Evolutionary conservation across 75 land plant genomes (phyloP), one percentile per base, ranked within the genome.

Genomic region (Gnetum montanum): DNA sequence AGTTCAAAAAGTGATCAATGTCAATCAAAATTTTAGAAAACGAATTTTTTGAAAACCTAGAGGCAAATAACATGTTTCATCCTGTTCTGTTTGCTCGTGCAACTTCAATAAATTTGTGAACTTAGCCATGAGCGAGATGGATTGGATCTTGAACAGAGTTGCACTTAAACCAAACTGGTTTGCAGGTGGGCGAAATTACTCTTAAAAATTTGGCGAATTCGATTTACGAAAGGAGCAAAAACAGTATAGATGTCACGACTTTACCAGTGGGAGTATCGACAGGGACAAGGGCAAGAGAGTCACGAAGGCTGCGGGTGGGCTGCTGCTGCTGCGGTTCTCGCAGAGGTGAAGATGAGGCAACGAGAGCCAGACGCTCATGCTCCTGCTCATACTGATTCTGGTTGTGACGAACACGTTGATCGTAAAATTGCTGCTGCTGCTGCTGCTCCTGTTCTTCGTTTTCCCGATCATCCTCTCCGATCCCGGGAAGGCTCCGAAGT

Each of bases 201-300:
- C n/a, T n/a, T n/a, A n/a, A n/a, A n/a, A n/a, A n/a, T n/a, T n/a
- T n/a, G n/a, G n/a, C n/a, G n/a, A n/a, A n/a, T n/a, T n/a, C n/a
- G n/a, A n/a, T n/a, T n/a, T n/a, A n/a, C n/a, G n/a, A n/a, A n/a
- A n/a, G n/a, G n/a, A n/a, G n/a, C n/a, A n/a, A n/a, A n/a, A n/a
- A n/a, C n/a, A n/a, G n/a, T n/a, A n/a, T n/a, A n/a, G n/a, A n/a
- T n/a, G n/a, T n/a, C n/a, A n/a, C n/a, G n/a, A n/a, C n/a, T n/a
- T n/a, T n/a, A n/a, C n/a, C 54, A 31, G 27, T 33, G 34, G 35
- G 13, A 6, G 35, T 35, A 31, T 19, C n/a, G 1, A 31, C n/a
- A 8, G 54, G 54, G 31, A 51, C 54, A 4, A 51, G 54, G 6
- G 54, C 54, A 12, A 51, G 31, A 31, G 30, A 51, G 33, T 51